Conservation (phyloP, 371 early-diverging fungal genomes). For the Thermomucor indicae-seudaticae region DNA sequence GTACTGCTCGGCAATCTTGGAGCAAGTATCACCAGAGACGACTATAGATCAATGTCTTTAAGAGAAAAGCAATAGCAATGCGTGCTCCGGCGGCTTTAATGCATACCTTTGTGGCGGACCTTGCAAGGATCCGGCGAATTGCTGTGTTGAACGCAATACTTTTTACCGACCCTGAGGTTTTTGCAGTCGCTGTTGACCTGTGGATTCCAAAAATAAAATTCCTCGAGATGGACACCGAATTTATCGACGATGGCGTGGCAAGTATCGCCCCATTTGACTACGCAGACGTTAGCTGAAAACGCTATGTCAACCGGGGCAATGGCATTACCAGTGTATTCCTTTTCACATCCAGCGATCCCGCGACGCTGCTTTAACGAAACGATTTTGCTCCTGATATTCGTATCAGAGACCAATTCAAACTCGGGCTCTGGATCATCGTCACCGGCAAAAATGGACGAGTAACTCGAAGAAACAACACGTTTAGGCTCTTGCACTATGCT, state of each 20-base stretch:
- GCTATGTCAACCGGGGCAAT: background rate
- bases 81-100: background rate
- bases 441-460: constrained; percentile 21
- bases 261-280: constrained; percentile 15
- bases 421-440: constrained; percentile 25
- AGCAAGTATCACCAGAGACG: constrained; percentile 19
- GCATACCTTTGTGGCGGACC: constrained; percentile 15
- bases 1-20: constrained; percentile 15
- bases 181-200: constrained; percentile 17
- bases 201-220: constrained; percentile 17
- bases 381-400: constrained; percentile 2
- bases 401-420: constrained; percentile 19
- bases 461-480: constrained; percentile 8
- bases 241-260: constrained; percentile 10
- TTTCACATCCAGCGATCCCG: constrained; percentile 13
- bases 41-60: constrained; percentile 4
- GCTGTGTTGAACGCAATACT: constrained; percentile 15
- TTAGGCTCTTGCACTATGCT: too few species aligned
- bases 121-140: constrained; percentile 7
- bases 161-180: constrained; percentile 13
- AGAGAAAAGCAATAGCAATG: background rate
- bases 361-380: constrained; percentile 10
- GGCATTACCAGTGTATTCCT: constrained; percentile 12
- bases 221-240: constrained; percentile 14
- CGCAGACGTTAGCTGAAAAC: background rate